These are phyloP conservation scores for Aspergillus ibericus DNA, from an alignment of 2,329 filamentous ascomycete species.

Conservation along the genomic window DNA sequence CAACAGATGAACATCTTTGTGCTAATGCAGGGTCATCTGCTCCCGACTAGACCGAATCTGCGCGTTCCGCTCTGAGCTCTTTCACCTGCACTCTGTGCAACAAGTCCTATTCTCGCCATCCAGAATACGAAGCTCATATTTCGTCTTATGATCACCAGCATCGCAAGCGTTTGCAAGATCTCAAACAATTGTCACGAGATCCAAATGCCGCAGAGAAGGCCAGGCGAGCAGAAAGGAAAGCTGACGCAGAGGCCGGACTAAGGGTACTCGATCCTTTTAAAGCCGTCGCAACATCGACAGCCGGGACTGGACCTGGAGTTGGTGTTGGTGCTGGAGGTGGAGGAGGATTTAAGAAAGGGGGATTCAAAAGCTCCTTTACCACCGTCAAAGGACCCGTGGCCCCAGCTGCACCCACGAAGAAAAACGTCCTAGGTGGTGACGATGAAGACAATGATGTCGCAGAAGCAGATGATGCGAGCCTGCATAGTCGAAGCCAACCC, in stretches of 20 bases:
- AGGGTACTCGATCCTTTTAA: constrained; percentile 37
- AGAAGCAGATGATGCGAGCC: constrained; percentile 17
- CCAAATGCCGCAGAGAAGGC: constrained; percentile 46
- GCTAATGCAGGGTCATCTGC: not conserved
- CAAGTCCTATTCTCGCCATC: constrained; percentile 92
- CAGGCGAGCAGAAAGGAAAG: constrained; percentile 43
- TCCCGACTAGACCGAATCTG: constrained; percentile 54
- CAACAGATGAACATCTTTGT: not conserved
- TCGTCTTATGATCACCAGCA: constrained; percentile 94
- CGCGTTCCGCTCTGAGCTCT: constrained; percentile 73
- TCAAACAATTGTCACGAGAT: constrained; percentile 48
- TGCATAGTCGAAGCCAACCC: constrained; percentile 1
- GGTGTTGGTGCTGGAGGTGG: constrained; percentile 24
- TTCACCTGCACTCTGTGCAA: constrained; percentile 86
- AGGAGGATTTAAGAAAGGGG: constrained; percentile 71
- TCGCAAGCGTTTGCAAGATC: constrained; percentile 63
- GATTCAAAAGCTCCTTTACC: constrained; percentile 76
- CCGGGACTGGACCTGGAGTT: constrained; percentile 20
- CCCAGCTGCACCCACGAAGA: constrained; percentile 34
- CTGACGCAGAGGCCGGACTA: constrained; percentile 44
- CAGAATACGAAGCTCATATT: constrained; percentile 94
- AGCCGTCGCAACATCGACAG: constrained; percentile 14
- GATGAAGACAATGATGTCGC: constrained; percentile 38
- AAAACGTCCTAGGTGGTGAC: constrained; percentile 46
- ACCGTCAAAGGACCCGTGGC: constrained; percentile 46